Evolutionary conservation across 1,139 yeast species (phyloP).

Genomic region (Protomyces lactucae-debilis): DNA sequence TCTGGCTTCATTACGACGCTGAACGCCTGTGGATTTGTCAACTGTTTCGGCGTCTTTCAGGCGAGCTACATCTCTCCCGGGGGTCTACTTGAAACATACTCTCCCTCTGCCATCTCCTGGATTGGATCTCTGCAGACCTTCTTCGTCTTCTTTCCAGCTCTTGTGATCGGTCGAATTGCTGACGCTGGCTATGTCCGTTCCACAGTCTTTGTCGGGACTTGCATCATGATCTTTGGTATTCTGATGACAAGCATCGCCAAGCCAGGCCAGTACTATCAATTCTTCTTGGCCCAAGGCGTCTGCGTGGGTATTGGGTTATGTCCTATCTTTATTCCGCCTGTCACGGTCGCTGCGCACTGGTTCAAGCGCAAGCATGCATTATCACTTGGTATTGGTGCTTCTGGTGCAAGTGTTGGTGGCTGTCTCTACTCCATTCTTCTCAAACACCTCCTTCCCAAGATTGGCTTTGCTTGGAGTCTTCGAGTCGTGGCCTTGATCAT

Average conservation of each 20-base stretch:
- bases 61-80: slow-evolving; percentile 48
- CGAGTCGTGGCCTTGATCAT: slow-evolving; percentile 38
- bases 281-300: slow-evolving; percentile 37
- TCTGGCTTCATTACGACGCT: slow-evolving; percentile 35
- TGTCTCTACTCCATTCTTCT: slow-evolving; percentile 38
- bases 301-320: slow-evolving; percentile 31
- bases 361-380: slow-evolving; percentile 27
- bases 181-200: slow-evolving; percentile 44
- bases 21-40: slow-evolving; percentile 35
- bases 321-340: slow-evolving; percentile 30
- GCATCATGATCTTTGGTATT: slow-evolving; percentile 48
- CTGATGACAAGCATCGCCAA: slow-evolving; percentile 51
- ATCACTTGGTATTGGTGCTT: slow-evolving; percentile 32
- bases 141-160: slow-evolving; percentile 51
- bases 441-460: slow-evolving; percentile 35
- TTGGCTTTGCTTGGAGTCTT: slow-evolving; percentile 40
- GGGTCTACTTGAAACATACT: slow-evolving; percentile 42
- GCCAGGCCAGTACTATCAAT: slow-evolving; percentile 47
- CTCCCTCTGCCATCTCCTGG: slow-evolving; percentile 56
- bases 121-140: slow-evolving; percentile 56
- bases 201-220: slow-evolving; percentile 46
- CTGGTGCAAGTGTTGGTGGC: slow-evolving; percentile 37
- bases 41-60: slow-evolving; percentile 44
- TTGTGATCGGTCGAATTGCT: slow-evolving; percentile 57
- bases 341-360: slow-evolving; percentile 30